These are phyloP conservation scores for Phyllostachys edulis DNA, from an alignment of 176 grass and related monocot genomes.

Conservation along the genomic window DNA sequence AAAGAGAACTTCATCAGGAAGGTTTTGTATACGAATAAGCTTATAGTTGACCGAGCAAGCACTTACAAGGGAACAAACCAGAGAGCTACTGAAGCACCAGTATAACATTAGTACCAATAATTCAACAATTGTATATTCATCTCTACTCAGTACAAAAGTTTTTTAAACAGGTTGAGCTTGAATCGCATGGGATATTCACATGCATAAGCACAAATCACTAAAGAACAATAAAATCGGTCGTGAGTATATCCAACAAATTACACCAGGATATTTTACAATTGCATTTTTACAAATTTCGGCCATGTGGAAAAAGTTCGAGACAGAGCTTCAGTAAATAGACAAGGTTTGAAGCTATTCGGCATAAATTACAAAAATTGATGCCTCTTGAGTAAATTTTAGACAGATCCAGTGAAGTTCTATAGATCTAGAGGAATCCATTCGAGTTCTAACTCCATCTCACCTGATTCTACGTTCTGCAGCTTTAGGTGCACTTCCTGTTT, in stretches of 20 bases:
- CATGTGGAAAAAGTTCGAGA: slow-evolving; percentile 1
- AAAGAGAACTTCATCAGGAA: neutral
- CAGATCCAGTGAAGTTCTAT: slow-evolving; percentile 17
- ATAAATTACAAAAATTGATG: slow-evolving; percentile 14
- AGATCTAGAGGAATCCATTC: slow-evolving; percentile 79
- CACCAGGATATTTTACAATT: slow-evolving; percentile 53
- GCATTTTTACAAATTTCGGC: slow-evolving; percentile 35
- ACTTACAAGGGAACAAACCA: neutral
- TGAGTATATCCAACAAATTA: slow-evolving; percentile 8
- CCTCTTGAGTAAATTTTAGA: slow-evolving; percentile 10
- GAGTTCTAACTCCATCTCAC: slow-evolving; percentile 79
- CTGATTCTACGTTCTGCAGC: slow-evolving; percentile 93
- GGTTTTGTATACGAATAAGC: neutral
- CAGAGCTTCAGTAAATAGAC: neutral
- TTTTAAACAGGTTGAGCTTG: slow-evolving; percentile 5
- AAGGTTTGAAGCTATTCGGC: slow-evolving; percentile 20
- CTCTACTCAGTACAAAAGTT: neutral
- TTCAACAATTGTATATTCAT: neutral
- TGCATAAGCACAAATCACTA: neutral
- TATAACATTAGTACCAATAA: neutral
- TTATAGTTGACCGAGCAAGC: neutral
- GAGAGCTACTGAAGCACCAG: neutral
- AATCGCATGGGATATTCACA: neutral
- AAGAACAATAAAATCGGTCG: neutral
- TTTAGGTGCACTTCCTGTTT: slow-evolving; percentile 87